Base-by-base conservation (phyloP, 2,329 filamentous ascomycete species). In the Trichoderma pleuroti region DNA sequence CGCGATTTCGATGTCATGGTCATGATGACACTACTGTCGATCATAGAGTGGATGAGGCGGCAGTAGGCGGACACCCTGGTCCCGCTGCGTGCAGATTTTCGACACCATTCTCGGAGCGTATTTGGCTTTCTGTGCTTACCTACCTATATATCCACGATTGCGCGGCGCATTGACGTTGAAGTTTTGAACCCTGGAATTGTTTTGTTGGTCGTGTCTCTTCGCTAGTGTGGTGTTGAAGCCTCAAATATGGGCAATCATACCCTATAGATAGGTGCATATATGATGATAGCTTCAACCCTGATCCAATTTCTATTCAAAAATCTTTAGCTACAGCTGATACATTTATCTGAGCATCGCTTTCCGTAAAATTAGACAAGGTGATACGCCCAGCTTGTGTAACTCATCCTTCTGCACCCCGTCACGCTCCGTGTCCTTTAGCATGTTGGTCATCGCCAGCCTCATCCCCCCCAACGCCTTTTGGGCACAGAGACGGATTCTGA, bases 1-100 rank as follows among this genome's bases (percentile, higher is more conserved):
- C 59, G 60, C 21, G 60, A 70, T 3, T 74, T 75, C 68, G 73
- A 75, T 32, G 36, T 68, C 39, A 66, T 74, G 71, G 72, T 66
- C 4, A 70, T 73, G 34, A 62, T 73, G 21, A 72, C 74, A 2
- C 68, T 64, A 5, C 28, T 75, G 52, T 65, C 71, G 2, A 59
- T 75, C 42, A 71, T 71, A 54, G 74, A 74, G 46, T 70, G 69
- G 61, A 59, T 62, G 16, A 68, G 72, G n/a, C 70, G 72, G 39
- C 56, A 61, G 14, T 68, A 57, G n/a, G 4, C 18, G 24, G 32
- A 66, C 30, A 57, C 34, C 34, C 63, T 66, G 32, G 30, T 28
- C 3, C 30, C 12, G n/a, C n/a, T 7, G 24, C 21, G 36, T 39
- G n/a, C n/a, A n/a, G n/a, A 21, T 24, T 39, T 28, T 49, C 16